These are phyloP conservation scores for Neofusicoccum parvum DNA, from an alignment of 2,329 filamentous ascomycete species.

Conservation along the genomic window DNA sequence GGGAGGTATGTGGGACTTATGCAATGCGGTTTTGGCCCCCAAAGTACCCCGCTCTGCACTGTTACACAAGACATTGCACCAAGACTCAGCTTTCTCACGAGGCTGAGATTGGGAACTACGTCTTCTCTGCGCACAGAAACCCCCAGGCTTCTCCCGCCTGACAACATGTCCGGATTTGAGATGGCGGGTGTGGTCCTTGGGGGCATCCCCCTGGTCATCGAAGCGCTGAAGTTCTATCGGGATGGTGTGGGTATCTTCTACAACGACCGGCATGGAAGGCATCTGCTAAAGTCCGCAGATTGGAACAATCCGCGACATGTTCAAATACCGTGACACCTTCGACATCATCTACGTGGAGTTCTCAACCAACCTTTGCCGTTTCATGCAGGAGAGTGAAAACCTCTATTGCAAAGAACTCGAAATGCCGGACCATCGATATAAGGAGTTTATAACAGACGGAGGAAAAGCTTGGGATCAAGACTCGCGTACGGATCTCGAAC, in stretches of 20 bases:
- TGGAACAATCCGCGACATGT: background rate
- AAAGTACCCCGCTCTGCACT: no score
- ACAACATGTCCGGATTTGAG: slow-evolving; percentile 25
- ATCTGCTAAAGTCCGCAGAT: background rate
- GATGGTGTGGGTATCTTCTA: slow-evolving; percentile 18
- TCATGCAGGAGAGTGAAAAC: background rate
- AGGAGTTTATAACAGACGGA: background rate
- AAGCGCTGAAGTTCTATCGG: slow-evolving; percentile 21
- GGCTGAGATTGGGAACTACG: no score
- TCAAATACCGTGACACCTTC: background rate
- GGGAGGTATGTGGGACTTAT: no score
- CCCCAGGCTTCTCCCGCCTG: no score
- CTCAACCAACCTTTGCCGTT: background rate
- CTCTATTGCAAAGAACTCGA: background rate
- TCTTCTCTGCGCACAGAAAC: no score
- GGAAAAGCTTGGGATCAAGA: background rate
- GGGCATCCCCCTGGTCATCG: slow-evolving; percentile 25
- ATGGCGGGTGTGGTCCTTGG: slow-evolving; percentile 26
- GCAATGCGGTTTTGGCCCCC: no score
- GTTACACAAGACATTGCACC: no score
- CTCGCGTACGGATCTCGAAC: background rate
- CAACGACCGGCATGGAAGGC: background rate
- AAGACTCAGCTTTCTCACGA: no score
- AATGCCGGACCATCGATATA: background rate
- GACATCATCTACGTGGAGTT: background rate